These are phyloP conservation scores for Porphyrellus cyaneotinctus DNA, from an alignment of 768 basidiomycete genomes.

Conservation along the genomic window DNA sequence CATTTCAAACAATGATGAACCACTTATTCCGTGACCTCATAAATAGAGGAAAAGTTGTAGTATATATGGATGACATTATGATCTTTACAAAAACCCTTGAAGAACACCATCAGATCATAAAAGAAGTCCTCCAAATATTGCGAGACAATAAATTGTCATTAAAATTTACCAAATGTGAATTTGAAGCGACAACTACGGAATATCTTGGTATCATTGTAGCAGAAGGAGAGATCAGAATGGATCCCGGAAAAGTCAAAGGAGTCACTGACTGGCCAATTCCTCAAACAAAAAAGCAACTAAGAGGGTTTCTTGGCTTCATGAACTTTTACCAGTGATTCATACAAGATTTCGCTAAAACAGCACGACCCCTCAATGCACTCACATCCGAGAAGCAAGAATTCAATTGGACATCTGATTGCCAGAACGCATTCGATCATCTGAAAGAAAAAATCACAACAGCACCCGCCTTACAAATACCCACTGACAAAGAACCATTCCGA, in stretches of 20 bases:
- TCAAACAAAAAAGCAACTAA: not conserved
- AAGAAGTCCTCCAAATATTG: not conserved
- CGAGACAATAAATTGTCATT: not conserved
- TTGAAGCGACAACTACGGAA: not conserved
- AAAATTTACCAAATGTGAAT: not conserved
- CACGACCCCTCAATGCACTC: too few relatives aligned
- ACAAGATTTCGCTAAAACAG: too few relatives aligned
- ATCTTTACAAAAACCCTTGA: conserved; percentile 29
- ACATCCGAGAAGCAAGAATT: too few relatives aligned
- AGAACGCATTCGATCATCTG: too few relatives aligned
- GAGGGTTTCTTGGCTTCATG: not conserved
- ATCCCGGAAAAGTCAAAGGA: not conserved
- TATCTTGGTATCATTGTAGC: not conserved
- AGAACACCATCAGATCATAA: conserved; percentile 19
- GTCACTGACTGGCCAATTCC: not conserved
- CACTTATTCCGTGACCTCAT: conserved; percentile 13
- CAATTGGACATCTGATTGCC: too few relatives aligned
- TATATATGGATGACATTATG: conserved; percentile 43
- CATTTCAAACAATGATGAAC: conserved; percentile 16
- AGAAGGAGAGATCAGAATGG: not conserved
- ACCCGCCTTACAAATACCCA: too few relatives aligned
- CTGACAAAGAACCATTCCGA: too few relatives aligned
- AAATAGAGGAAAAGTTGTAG: conserved; percentile 6
- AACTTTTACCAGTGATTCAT: not conserved
- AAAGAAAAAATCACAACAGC: too few relatives aligned